Conservation (phyloP, 441 rosid genomes). For the Pelargonium fulgidum region DNA sequence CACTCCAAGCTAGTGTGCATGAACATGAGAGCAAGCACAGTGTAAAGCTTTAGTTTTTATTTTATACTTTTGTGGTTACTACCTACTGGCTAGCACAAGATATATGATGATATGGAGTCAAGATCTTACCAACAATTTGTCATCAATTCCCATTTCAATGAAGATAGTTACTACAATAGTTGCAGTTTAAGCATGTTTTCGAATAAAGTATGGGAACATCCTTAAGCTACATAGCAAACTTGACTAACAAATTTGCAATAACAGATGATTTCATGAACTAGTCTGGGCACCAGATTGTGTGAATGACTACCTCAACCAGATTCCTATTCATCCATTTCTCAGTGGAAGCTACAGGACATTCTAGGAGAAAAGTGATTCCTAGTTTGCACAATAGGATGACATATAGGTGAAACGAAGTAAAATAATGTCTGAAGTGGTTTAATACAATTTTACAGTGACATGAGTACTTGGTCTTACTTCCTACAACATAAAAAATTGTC, state of each 20-base stretch:
- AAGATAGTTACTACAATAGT: not conserved
- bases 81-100: not conserved
- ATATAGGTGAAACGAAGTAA: not conserved
- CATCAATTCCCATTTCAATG: not conserved
- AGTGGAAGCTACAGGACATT: not conserved
- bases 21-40: too few species aligned
- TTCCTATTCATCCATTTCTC: slow-evolving; percentile 1
- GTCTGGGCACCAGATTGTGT: not conserved
- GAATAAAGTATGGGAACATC: not conserved
- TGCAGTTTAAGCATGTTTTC: not conserved
- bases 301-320: not conserved
- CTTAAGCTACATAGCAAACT: not conserved
- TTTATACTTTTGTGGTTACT: too few species aligned
- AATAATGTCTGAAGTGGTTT: not conserved
- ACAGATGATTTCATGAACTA: not conserved
- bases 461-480: not conserved
- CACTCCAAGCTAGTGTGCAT: too few species aligned
- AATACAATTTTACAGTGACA: not conserved
- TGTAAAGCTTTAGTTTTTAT: too few species aligned
- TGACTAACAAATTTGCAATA: not conserved
- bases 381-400: slow-evolving; percentile 1
- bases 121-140: not conserved
- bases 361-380: not conserved
- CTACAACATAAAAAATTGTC: not conserved
- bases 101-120: not conserved